phyloP scores from a whole-genome alignment of 176 grass and related monocot genomes.

The Aegilops longissima region DNA sequence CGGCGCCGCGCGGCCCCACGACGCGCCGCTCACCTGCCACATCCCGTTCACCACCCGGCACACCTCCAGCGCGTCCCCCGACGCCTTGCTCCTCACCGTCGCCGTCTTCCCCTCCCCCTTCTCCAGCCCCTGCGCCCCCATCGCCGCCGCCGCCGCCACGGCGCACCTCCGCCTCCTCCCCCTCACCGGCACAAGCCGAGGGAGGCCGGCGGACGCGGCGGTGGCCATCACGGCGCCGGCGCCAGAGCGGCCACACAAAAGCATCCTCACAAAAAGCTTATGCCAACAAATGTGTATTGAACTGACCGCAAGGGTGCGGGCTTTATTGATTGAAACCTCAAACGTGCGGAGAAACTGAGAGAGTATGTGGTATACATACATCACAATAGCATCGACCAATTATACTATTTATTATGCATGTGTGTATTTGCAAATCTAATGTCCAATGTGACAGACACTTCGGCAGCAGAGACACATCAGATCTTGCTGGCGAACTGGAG shows the following conservation, averaged over 20 bases:
- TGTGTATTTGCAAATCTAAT: neutral
- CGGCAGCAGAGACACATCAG: neutral
- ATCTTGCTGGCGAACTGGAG: constrained; percentile 80
- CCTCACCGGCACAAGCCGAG: neutral
- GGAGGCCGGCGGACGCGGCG: neutral
- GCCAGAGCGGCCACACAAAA: neutral
- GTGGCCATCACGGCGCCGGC: neutral
- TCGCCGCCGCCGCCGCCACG: neutral
- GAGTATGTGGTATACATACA: neutral
- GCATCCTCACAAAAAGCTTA: neutral
- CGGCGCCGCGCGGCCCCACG: constrained; percentile 48
- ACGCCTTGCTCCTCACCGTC: constrained; percentile 36
- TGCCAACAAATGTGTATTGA: neutral
- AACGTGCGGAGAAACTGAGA: neutral
- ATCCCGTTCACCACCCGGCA: constrained; percentile 65
- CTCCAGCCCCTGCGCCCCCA: neutral
- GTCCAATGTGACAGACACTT: neutral
- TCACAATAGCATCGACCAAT: constrained; percentile 14
- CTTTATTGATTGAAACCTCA: constrained; percentile 42
- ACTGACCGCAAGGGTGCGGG: neutral
- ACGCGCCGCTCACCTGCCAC: constrained; percentile 59
- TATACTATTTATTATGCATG: neutral
- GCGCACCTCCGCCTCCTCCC: neutral
- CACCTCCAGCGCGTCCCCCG: constrained; percentile 49
- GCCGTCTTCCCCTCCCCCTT: constrained; percentile 28